These are phyloP conservation scores for Tricholoma sp. DNA, from an alignment of 768 basidiomycete species.

Conservation along the genomic window DNA sequence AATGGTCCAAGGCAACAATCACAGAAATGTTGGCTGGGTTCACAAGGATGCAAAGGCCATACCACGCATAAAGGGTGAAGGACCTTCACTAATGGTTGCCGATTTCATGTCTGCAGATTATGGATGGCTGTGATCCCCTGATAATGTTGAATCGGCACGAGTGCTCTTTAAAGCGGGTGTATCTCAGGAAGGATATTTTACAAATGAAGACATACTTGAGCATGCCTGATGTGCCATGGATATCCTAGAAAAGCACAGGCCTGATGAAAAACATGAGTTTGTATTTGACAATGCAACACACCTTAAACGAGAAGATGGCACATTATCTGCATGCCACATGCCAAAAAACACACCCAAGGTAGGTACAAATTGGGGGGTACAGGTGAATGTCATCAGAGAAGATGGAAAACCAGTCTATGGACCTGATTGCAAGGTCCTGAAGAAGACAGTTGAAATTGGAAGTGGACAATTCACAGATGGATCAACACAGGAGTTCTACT, in stretches of 20 bases:
- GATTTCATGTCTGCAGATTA: background rate
- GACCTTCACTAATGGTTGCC: background rate
- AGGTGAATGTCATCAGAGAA: slow-evolving; percentile 7
- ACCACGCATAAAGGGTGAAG: background rate
- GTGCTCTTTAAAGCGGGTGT: background rate
- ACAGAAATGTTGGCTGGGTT: background rate
- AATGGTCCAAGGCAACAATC: background rate
- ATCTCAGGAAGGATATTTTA: background rate
- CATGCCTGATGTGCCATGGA: background rate
- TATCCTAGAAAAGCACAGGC: background rate
- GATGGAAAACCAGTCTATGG: background rate
- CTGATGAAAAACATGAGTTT: too few relatives aligned
- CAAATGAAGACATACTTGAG: background rate
- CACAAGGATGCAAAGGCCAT: background rate
- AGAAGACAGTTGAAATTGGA: background rate
- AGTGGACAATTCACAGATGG: background rate
- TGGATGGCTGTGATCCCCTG: background rate
- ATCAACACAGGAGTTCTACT: background rate
- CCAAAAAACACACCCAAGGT: background rate
- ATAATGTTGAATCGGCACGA: background rate
- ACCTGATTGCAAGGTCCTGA: background rate
- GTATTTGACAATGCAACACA: background rate
- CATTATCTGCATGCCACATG: background rate
- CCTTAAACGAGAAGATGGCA: background rate
- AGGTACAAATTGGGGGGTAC: background rate